These are phyloP conservation scores for Phytopythium delawarense DNA, from an alignment of 352 stramenopile genomes.

Conservation along the genomic window DNA sequence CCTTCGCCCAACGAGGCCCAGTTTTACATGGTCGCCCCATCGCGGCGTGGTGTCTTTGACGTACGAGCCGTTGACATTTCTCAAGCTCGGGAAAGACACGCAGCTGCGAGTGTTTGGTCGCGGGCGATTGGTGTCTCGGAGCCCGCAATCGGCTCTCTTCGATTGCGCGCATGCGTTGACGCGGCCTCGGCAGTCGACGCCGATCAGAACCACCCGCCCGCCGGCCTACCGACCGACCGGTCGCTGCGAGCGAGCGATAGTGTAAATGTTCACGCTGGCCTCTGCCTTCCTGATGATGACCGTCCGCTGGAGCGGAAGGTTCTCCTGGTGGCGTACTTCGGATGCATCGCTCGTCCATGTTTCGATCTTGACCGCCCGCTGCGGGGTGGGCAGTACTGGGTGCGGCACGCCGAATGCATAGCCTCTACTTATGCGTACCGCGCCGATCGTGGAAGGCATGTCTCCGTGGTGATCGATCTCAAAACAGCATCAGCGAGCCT, in stretches of 20 bases:
- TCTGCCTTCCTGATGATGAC: no score
- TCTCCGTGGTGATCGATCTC: background rate
- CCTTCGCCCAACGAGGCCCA: background rate
- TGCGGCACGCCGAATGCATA: background rate
- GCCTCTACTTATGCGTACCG: background rate
- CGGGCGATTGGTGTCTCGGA: background rate
- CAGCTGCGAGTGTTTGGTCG: background rate
- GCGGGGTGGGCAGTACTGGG: background rate
- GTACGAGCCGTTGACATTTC: background rate
- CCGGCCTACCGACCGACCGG: background rate
- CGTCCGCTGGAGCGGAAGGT: no score
- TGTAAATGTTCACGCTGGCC: no score
- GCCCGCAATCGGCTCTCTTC: background rate
- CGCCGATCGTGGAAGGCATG: background rate
- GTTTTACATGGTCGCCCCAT: background rate
- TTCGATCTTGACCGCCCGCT: no score
- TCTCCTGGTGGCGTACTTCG: no score
- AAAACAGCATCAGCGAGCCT: no score
- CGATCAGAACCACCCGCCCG: background rate
- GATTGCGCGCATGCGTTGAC: background rate
- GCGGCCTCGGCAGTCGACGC: background rate
- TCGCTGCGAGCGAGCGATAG: no score
- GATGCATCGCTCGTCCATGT: no score
- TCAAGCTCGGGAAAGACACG: slow-evolving; percentile 1
- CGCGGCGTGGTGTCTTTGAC: background rate